Base-by-base conservation (phyloP, 192 early-diverging fungal genomes). In the Umbelopsis vinacea region DNA sequence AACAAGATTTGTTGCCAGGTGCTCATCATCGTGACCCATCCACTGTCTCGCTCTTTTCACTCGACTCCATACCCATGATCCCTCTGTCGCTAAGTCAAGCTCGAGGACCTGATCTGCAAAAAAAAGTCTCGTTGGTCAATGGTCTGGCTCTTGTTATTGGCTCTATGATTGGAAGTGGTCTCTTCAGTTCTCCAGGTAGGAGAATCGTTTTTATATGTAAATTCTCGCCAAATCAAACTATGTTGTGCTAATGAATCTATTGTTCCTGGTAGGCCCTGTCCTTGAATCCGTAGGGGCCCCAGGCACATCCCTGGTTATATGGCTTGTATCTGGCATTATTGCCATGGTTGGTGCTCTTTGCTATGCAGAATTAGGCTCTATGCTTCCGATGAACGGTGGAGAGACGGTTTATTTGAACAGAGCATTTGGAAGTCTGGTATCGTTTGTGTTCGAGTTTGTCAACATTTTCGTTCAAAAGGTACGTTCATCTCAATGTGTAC, bases 361-460 rank as follows among this genome's bases (percentile, higher is more conserved):
- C 67, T 98, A 97, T 75, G 91, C 93, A 12, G 97, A 98, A 78
- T 81, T 98, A 24, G 97, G 97, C 0, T 84, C 95, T 45, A 92
- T 92, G 82, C 86, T 94, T 57, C 93, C 94, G 4, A 76, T 81
- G 40, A 94, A 92, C 71, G 97, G 97, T 66, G 97, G 96, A 29
- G 95, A 96, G 38, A 87, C 91, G 78, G 89, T 90, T 5, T 98
- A 97, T 75, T 80, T 98, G 47, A 84, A 90, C 46, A 86, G 90
- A 53, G 92, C 92, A 6, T 89, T 79, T 85, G 93, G 93, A 2
- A 84, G 85, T 66, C 66, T 93, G 33, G 82, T 86, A 0, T 87
- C 92, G 8, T 95, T 94, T 70, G 70, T 95, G 73, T 95, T 92
- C 80, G 83, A 83, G 38, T 95, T 88, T 82, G 86, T 87, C 6